A percentile compares a stretch with the other conserved stretches of the same genome.
Conservation (phyloP, 2,329 filamentous ascomycete genomes). For the Ilyonectria mors-panacis region DNA sequence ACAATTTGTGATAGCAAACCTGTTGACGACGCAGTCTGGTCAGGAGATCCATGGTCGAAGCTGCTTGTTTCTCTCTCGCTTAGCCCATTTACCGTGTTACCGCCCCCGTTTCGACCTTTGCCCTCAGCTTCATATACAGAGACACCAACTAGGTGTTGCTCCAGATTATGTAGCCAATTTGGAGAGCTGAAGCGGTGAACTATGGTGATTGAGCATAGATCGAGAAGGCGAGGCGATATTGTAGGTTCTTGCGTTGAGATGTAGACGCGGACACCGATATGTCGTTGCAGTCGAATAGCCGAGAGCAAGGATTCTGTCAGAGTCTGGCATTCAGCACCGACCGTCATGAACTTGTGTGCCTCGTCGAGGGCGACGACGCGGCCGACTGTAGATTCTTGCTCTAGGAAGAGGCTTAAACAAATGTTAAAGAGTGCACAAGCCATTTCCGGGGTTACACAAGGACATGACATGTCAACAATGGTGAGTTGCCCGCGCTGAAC, state of each 20-base stretch:
- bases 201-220: constrained; percentile 79
- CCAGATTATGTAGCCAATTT: constrained; percentile 68
- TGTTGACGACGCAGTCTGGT: neutral
- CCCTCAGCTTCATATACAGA: neutral
- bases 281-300: constrained; percentile 79
- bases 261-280: constrained; percentile 75
- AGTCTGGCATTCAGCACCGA: constrained; percentile 64
- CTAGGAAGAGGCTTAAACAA: constrained; percentile 76
- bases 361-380: constrained; percentile 81
- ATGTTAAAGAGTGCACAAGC: constrained; percentile 83
- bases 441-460: constrained; percentile 75
- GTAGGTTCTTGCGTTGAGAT: constrained; percentile 86
- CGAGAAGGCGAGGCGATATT: constrained; percentile 76
- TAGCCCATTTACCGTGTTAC: neutral
- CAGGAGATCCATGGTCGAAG: neutral
- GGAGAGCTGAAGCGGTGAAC: constrained; percentile 81
- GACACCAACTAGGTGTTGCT: constrained; percentile 61
- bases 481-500: constrained; percentile 53
- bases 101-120: neutral
- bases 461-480: constrained; percentile 78
- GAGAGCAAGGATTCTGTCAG: constrained; percentile 75
- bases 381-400: constrained; percentile 62
- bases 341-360: constrained; percentile 82
- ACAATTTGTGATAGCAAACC: constrained; percentile 61
- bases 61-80: neutral